Evolutionary conservation across 2,329 filamentous ascomycete species (phyloP), one percentile per base, ranked within the genome.

Genomic region (Alternaria sp.): DNA sequence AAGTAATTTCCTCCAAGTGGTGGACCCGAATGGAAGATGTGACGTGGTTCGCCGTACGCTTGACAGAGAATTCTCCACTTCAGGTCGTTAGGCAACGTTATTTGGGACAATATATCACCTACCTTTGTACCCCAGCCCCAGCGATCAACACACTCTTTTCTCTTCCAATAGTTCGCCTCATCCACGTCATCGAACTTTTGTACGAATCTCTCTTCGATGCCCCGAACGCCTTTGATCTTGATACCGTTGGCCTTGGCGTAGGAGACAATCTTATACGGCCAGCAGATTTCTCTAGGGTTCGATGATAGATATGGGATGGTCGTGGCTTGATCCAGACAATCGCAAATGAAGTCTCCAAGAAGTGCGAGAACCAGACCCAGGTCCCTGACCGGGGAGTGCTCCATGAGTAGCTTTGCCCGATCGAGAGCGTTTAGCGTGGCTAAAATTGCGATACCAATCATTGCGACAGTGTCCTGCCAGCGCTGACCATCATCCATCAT

Each of bases 351-450:
- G 46, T 52, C 44, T 5, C 55, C 51, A 26, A 64, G 36, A 49
- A 62, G 51, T 38, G 59, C 51, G 16, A 64, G 46, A 20, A 62
- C 62, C 24, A 61, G 38, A 51, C 59, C 59, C 39, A 62, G 39
- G 34, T 62, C 59, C 44, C 59, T 62, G 54, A 64, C 26, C 18
- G 51, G 46, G 24, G 62, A 62, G 51, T 59, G 44, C 26, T 53
- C 38, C 20, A 39, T 47, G 20, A 64, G 51, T 22, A 62, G 59
- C 36, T 47, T 47, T 42, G 58, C 51, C n/a, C 55, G 55, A 32
- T 64, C 51, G 43, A 64, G 51, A 22, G 62, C 51, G 54, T 62
- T 62, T 26, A 64, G 47, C 44, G 59, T 59, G 38, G 62, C 28
- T 32, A 64, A 24, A 20, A 48, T 59, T 18, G 54, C 62, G 39